These are phyloP conservation scores for Trypanosoma grayi DNA, from an alignment of 208 protist genomes.

Conservation along the genomic window DNA sequence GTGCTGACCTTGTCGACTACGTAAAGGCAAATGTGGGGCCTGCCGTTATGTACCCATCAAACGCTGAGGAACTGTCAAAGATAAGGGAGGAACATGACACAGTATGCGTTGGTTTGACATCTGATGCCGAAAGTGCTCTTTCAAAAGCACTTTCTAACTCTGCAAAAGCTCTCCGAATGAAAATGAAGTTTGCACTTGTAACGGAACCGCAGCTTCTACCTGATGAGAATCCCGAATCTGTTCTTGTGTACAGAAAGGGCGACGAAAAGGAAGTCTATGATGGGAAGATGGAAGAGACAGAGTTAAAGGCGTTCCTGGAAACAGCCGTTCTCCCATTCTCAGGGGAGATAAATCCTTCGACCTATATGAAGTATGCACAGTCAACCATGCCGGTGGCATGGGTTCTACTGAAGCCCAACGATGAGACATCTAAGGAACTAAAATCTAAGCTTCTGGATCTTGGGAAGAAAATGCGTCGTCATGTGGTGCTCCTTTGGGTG, in stretches of 20 bases:
- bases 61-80: conserved; percentile 52
- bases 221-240: conserved; percentile 51
- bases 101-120: conserved; percentile 57
- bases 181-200: conserved; percentile 58
- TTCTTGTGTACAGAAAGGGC: conserved; percentile 52
- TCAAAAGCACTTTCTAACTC: conserved; percentile 28
- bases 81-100: conserved; percentile 44
- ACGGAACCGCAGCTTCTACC: conserved; percentile 47
- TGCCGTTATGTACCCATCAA: conserved; percentile 29
- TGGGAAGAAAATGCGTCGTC: conserved; percentile 67
- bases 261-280: conserved; percentile 49
- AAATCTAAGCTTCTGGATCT: conserved; percentile 37
- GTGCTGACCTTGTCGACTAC: conserved; percentile 54
- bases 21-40: conserved; percentile 57
- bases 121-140: conserved; percentile 31
- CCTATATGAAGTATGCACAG: conserved; percentile 70
- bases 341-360: conserved; percentile 64
- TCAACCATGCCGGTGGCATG: conserved; percentile 49
- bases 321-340: conserved; percentile 46
- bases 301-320: conserved; percentile 57
- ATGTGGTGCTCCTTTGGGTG: conserved; percentile 75
- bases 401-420: conserved; percentile 52
- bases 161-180: conserved; percentile 38
- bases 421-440: conserved; percentile 17
- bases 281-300: conserved; percentile 25